phyloP scores from a whole-genome alignment of 2,329 filamentous ascomycete species.

The Fusarium sp. region DNA sequence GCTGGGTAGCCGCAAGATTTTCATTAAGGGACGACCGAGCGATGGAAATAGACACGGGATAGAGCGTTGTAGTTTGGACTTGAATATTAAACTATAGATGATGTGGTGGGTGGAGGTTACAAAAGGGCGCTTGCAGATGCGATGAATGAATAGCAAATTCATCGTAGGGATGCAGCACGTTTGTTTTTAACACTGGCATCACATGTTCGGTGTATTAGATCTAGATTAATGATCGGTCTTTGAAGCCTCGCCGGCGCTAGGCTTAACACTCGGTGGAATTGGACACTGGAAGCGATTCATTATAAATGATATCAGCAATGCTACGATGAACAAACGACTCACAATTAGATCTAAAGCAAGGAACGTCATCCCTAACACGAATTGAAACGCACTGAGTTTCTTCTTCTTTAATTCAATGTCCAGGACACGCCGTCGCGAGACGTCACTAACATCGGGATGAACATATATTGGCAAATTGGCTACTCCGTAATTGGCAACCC shows the following conservation, averaged over 20 bases:
- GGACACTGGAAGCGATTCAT: neutral
- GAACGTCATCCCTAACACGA: neutral
- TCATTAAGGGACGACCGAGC: constrained; percentile 1
- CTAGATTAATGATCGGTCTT: neutral
- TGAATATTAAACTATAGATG: neutral
- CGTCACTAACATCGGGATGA: neutral
- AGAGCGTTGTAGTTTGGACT: neutral
- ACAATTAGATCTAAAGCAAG: neutral
- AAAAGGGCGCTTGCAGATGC: neutral
- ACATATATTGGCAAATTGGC: neutral
- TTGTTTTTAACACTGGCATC: neutral
- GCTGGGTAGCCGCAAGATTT: constrained; percentile 4
- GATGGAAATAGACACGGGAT: constrained; percentile 14
- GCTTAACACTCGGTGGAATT: neutral
- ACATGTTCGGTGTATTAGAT: neutral
- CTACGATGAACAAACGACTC: neutral
- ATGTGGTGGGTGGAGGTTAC: neutral
- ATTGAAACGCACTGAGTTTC: neutral
- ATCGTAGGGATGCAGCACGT: neutral
- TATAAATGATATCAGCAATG: neutral
- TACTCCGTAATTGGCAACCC: too few relatives aligned
- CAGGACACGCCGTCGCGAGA: neutral
- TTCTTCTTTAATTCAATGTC: neutral
- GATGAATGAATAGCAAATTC: neutral
- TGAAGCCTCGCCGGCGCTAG: neutral